Evolutionary conservation across 768 basidiomycete genomes (phyloP).

Genomic region (Sporobolomyces phaffii): DNA sequence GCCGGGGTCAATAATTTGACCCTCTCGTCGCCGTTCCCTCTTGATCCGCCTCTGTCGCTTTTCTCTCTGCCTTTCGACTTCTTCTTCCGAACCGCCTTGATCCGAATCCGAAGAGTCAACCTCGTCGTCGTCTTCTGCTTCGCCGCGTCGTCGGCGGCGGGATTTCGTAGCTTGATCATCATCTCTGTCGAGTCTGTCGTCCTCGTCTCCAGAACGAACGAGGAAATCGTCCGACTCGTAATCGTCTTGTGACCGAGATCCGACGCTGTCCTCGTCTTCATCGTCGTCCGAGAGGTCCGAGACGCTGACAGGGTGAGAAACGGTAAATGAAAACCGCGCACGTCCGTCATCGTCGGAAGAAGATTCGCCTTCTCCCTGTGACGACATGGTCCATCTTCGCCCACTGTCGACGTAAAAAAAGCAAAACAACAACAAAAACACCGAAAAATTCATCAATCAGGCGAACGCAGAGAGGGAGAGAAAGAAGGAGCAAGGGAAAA

Average conservation of each 20-base stretch:
- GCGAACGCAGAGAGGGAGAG: background rate
- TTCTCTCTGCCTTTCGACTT: background rate
- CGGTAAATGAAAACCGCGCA: background rate
- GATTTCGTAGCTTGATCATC: too few species aligned
- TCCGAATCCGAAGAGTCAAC: background rate
- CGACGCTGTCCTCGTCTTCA: background rate
- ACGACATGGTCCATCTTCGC: conserved; percentile 3
- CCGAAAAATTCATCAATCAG: background rate
- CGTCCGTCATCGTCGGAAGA: background rate
- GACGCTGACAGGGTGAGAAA: background rate
- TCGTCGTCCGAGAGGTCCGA: conserved; percentile 4
- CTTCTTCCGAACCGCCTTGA: background rate
- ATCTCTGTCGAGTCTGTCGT: too few species aligned
- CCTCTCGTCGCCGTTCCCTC: background rate
- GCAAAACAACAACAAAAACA: too few species aligned
- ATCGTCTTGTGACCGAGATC: background rate
- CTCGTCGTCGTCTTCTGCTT: background rate
- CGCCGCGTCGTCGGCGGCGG: too few species aligned
- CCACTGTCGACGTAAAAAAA: conserved; percentile 15
- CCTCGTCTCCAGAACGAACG: background rate
- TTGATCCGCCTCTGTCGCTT: background rate
- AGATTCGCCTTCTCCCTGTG: background rate
- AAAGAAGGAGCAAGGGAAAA: background rate
- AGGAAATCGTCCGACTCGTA: conserved; percentile 24
- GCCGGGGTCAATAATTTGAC: too few species aligned